Evolutionary conservation across 2,329 filamentous ascomycete species (phyloP), one percentile per base, ranked within the genome.

Genomic region (Fusarium pilosicola): DNA sequence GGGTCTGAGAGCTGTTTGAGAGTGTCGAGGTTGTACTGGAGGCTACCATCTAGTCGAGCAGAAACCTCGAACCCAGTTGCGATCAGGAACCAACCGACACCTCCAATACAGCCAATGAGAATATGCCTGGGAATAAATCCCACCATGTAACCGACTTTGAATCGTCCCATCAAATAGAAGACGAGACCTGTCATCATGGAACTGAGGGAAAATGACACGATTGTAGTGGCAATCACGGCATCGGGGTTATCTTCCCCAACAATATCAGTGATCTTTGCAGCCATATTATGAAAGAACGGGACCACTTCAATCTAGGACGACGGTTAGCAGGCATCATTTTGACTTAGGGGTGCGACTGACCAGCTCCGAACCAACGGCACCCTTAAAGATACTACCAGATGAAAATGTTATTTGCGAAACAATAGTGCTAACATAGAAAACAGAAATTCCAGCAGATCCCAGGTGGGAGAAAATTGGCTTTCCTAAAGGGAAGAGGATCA

Each of bases 221-320:
- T 97, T 6, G 96, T 97, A 0, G 96, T 99, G 36, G 96, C 95
- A 73, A 98, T 93, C 52, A 99, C 92, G 7, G 94, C 93, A 76
- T 96, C 92, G 2, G 93, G 91, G 32, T 96, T 91, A 26, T 95
- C 91, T 71, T 93, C 90, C 22, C 96, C 94, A 73, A 99, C 91
- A 48, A 89, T 87, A 20, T 87, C 86, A 74, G 96, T 91, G 79
- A 98, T 98, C 36, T 93, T 96, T 72, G 92, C 91, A 2, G 96
- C 95, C 96, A 99, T 99, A 79, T 96, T 97, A 84, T 99, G 96
- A 81, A 99, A 98, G 84, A 99, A 99, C 1, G 96, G 96, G 2
- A 99, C 96, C 3, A 98, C 96, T 84, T 99, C 96, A 75, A 98
- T 99, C 90, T 92, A 71, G 26, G 70, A 56, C n/a, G 70, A 55